Evolutionary conservation across 495 filamentous ascomycete species (phyloP).

Genomic region (Aspergillus kassunensis): DNA sequence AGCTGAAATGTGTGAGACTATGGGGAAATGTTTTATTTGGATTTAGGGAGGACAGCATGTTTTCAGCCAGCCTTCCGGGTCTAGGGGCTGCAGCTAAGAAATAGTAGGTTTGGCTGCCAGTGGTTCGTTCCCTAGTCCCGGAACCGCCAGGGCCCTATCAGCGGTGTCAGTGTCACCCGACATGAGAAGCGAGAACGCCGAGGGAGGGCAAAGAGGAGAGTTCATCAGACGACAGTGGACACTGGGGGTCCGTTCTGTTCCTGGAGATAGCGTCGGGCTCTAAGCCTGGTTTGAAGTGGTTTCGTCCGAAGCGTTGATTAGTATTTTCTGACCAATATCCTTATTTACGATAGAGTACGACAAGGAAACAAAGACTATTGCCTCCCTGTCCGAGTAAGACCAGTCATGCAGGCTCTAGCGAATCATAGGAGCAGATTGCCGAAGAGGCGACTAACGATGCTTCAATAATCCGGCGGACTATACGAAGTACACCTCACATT

Average conservation of each 20-base stretch:
- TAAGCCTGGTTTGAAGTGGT: not conserved
- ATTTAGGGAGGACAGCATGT: not conserved
- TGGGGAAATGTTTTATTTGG: not conserved
- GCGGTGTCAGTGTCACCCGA: slow-evolving; percentile 12
- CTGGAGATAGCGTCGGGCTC: slow-evolving; percentile 11
- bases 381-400: slow-evolving; percentile 1
- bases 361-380: slow-evolving; percentile 4
- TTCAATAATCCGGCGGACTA: slow-evolving; percentile 7
- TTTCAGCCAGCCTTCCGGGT: slow-evolving; percentile 6
- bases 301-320: slow-evolving; percentile 5
- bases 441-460: not conserved
- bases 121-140: slow-evolving; percentile 5
- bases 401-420: not conserved
- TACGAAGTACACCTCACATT: not conserved
- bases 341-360: slow-evolving; percentile 10
- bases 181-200: not conserved
- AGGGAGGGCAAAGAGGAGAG: slow-evolving; percentile 3
- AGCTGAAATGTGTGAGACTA: slow-evolving; percentile 1
- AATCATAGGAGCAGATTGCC: slow-evolving; percentile 4
- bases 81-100: slow-evolving; percentile 6
- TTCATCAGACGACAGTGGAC: slow-evolving; percentile 10
- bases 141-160: slow-evolving; percentile 9
- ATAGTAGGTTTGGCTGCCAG: slow-evolving; percentile 1
- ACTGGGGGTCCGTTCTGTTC: slow-evolving; percentile 9
- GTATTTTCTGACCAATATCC: slow-evolving; percentile 6